Evolutionary conservation across 768 basidiomycete genomes (phyloP), one percentile per base, ranked within the genome.

Genomic region (Suillus plorans): DNA sequence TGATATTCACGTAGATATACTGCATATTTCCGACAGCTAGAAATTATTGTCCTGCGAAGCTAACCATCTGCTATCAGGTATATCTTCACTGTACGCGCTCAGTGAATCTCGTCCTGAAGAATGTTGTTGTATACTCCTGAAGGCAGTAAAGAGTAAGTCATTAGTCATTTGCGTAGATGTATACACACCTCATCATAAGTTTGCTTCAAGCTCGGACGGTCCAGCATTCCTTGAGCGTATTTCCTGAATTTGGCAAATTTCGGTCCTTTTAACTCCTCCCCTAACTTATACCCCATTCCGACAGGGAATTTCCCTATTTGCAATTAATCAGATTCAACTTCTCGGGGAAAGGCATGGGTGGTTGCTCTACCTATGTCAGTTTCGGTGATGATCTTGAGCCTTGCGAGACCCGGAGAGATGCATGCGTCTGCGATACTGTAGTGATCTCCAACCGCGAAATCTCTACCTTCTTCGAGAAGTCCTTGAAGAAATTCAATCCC

Each of bases 381-480:
- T 71, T 76, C 77, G 22, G 84, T 67, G 9, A 34, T 0, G 1
- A 84, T 62, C 52, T 83, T 78, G 44, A 81, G 65, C 8, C 85
- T 74, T 3, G 79, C 85, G 12, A 89, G 69, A 77, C 86, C 83
- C 6, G 89, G 88, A 7, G 80, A 78, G 36, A 87, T 72, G 1
- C 82, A 84, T 31, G 84, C 83, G 68, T 89, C 89, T 4, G 88
- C 89, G 61, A 83, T 83, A 36, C 82, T 85, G 72, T 81, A 90
- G 59, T 83, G 77, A 31, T 77, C 71, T 4, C 79, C 80, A 14
- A 78, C 55, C 5, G 71, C 71, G 8, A 64, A 71, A 70, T 68
- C 84, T 45, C 75, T 84, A 0, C 67, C 73, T 41, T 84, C 82
- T 1, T 82, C 81, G 22, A 89, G 79, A n/a, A 85, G 77, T 8